Base-by-base conservation (phyloP, 768 basidiomycete genomes). In the Hebeloma cylindrosporum region DNA sequence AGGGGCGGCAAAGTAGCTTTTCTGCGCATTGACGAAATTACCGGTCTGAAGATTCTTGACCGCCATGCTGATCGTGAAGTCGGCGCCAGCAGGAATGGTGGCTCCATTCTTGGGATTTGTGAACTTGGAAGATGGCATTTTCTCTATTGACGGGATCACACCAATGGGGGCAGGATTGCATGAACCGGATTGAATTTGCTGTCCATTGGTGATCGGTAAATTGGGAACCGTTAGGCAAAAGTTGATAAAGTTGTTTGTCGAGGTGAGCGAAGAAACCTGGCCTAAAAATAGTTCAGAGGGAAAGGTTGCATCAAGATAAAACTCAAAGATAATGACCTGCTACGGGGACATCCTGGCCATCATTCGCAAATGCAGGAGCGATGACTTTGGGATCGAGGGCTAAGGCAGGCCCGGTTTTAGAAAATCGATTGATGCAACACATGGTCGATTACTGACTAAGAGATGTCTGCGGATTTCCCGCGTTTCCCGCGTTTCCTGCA, bases 121-220 rank as follows among this genome's bases (percentile, higher is more conserved):
- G 58, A 72, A 69, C 54, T 71, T 74, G 47, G 61, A 57, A 17
- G 65, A 61, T n/a, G 77, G 72, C 62, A 68, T 62, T 47, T 68
- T 70, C 44, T 61, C 56, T 8, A 59, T 57, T 33, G 68, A 66
- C 10, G 67, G 67, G 50, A 80, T 75, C 47, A 67, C 61, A 53
- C 73, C 73, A 60, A 77, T 67, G 71, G 43, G 43, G 9, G 43
- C 33, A 38, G 36, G 36, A 8, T 38, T 38, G 14, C 36, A 38
- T 6, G 44, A 45, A 9, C 44, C 44, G 20, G 44, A 37, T 9
- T 34, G 36, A n/a, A 45, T 45, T 21, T 45, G 44, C 46, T 64
- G 51, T 22, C 74, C 75, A 56, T 77, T 75, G 44, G 84, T 85
- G 47, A 84, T 67, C 8, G 81, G 73, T 37, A 74, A 61, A 40